Evolutionary conservation across 2,329 filamentous ascomycete genomes (phyloP).

Genomic region (Pleurostoma richardsiae): DNA sequence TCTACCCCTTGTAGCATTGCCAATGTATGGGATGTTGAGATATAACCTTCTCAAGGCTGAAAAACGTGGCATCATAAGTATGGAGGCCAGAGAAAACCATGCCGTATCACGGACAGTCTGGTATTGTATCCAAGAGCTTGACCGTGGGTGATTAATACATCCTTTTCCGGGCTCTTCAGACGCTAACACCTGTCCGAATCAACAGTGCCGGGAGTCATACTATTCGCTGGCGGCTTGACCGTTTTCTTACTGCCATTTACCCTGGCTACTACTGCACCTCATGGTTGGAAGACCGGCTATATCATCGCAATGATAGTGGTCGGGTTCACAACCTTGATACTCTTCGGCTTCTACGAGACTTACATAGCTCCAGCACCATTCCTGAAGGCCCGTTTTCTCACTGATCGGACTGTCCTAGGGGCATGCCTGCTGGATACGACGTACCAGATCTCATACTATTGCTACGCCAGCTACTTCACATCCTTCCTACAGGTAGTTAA

Average conservation of each 20-base stretch:
- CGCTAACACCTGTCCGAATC: not conserved
- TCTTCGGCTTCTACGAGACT: conserved; percentile 30
- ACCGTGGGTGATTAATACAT: conserved; percentile 26
- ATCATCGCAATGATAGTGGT: conserved; percentile 45
- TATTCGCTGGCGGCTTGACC: conserved; percentile 41
- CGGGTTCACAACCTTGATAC: conserved; percentile 25
- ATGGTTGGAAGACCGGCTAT: conserved; percentile 33
- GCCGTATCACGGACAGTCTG: conserved; percentile 39
- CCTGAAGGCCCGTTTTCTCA: conserved; percentile 39
- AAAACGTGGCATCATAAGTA: conserved; percentile 32
- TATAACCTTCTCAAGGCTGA: conserved; percentile 54
- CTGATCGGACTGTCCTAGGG: conserved; percentile 38
- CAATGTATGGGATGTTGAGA: conserved; percentile 51
- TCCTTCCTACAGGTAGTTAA: conserved; percentile 52
- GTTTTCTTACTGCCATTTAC: conserved; percentile 53
- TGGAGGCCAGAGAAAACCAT: conserved; percentile 32
- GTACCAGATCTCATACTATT: conserved; percentile 40
- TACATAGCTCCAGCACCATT: conserved; percentile 31
- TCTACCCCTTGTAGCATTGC: conserved; percentile 49
- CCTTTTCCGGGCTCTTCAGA: conserved; percentile 1
- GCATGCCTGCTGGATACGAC: conserved; percentile 23
- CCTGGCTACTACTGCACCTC: conserved; percentile 28
- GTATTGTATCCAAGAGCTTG: conserved; percentile 52
- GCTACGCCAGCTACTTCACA: conserved; percentile 45
- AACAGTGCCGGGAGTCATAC: conserved; percentile 15